Percentiles rank a stretch among this genome's conserved stretches.
Evolutionary conservation across 768 basidiomycete genomes (phyloP).

Genomic region (Paxillus rubicundulus): DNA sequence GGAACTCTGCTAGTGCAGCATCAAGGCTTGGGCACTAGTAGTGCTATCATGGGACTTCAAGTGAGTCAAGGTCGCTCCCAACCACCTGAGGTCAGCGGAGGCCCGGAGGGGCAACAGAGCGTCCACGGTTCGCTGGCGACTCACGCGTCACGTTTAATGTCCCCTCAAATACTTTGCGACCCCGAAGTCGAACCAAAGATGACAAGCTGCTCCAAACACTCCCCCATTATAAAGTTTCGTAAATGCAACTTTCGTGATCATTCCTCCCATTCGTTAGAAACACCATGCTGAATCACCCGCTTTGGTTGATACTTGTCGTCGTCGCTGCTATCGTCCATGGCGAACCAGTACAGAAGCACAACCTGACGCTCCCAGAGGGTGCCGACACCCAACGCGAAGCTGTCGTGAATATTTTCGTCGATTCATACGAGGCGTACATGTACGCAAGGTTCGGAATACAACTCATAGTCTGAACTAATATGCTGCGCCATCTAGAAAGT

Average conservation of each 20-base stretch:
- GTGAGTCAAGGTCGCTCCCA: no score
- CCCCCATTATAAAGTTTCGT: background rate
- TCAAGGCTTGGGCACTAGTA: no score
- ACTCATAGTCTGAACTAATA: background rate
- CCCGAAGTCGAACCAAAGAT: no score
- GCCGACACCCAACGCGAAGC: constrained; percentile 37
- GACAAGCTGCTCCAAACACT: no score
- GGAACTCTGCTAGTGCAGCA: no score
- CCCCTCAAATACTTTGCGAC: no score
- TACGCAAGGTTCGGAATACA: constrained; percentile 20
- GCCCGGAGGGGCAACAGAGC: no score
- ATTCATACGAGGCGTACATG: constrained; percentile 59
- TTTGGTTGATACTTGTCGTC: constrained; percentile 13
- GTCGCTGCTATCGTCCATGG: constrained; percentile 11
- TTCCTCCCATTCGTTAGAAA: background rate
- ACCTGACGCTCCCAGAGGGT: constrained; percentile 41
- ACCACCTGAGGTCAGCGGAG: no score
- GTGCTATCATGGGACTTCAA: no score
- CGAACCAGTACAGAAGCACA: constrained; percentile 41
- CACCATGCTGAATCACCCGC: constrained; percentile 10
- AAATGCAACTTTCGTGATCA: background rate
- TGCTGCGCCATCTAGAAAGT: constrained; percentile 35
- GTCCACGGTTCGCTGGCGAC: no score
- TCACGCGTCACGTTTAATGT: no score
- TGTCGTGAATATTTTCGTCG: constrained; percentile 48